These are phyloP conservation scores for Oryza meridionalis DNA, from an alignment of 176 grass and related monocot genomes.

Conservation along the genomic window DNA sequence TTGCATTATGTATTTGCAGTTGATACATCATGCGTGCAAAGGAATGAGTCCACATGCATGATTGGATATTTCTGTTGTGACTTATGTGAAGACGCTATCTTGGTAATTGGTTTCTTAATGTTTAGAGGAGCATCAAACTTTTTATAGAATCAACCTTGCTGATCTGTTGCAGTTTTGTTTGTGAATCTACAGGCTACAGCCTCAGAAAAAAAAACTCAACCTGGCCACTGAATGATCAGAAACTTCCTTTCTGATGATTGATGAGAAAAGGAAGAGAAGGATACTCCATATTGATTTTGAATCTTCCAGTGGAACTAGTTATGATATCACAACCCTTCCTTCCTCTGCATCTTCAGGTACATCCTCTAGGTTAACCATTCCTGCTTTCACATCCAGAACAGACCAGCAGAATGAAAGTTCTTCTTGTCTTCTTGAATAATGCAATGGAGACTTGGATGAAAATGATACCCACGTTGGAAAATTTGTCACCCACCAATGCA, in stretches of 20 bases:
- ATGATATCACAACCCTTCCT: conserved; percentile 19
- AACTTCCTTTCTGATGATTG: not conserved
- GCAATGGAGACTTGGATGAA: conserved; percentile 40
- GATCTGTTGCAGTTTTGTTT: conserved; percentile 14
- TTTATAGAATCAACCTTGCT: conserved; percentile 5
- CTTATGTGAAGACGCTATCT: not conserved
- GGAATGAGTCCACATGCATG: conserved; percentile 11
- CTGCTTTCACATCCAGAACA: not conserved
- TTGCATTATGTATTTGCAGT: conserved; percentile 23
- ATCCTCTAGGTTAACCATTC: conserved; percentile 8
- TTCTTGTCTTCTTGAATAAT: not conserved
- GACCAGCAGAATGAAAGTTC: not conserved
- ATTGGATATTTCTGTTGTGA: conserved; percentile 8
- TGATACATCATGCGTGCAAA: conserved; percentile 2
- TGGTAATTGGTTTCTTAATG: conserved; percentile 7
- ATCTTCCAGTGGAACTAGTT: conserved; percentile 21
- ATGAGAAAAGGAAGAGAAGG: conserved; percentile 19
- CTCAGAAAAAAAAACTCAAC: not conserved
- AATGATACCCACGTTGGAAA: conserved; percentile 32
- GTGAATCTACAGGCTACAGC: not conserved
- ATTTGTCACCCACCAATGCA: conserved; percentile 35
- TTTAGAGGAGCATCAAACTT: not conserved
- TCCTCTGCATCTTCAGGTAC: conserved; percentile 35
- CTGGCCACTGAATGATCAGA: conserved; percentile 1
- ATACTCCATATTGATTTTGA: not conserved